phyloP scores from a whole-genome alignment of 2,329 filamentous ascomycete genomes.

The Hyphodiscus sp. region DNA sequence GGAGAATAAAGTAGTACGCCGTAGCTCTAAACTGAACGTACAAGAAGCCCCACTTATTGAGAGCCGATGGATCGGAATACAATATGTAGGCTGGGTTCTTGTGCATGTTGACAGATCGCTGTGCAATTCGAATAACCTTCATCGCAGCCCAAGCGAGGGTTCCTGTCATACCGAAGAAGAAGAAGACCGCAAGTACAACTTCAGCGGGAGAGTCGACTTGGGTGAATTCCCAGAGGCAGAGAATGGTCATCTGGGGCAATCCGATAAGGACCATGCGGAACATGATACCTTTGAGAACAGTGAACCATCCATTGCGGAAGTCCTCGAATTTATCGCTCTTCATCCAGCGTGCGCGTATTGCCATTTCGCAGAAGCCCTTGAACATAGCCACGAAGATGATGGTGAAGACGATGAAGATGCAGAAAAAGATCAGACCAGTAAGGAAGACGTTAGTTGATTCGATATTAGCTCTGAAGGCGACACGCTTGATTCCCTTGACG shows the following conservation, averaged over 20 bases:
- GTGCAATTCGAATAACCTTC: constrained; percentile 85
- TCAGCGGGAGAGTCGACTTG: constrained; percentile 77
- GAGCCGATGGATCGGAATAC: constrained; percentile 85
- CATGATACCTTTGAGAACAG: constrained; percentile 86
- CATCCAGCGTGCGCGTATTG: constrained; percentile 70
- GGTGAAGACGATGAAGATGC: constrained; percentile 72
- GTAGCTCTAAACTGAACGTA: constrained; percentile 96
- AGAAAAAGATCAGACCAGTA: constrained; percentile 84
- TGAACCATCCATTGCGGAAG: constrained; percentile 91
- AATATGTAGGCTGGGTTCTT: constrained; percentile 96
- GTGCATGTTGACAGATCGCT: constrained; percentile 83
- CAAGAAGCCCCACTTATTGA: constrained; percentile 98
- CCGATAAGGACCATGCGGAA: constrained; percentile 87
- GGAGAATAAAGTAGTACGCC: constrained; percentile 91
- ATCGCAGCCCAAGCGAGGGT: constrained; percentile 80
- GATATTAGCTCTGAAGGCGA: constrained; percentile 78
- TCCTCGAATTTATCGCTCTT: constrained; percentile 82
- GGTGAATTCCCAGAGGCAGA: constrained; percentile 92
- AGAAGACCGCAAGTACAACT: constrained; percentile 81
- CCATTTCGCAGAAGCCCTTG: constrained; percentile 74
- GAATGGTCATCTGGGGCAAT: constrained; percentile 82
- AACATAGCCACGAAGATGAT: constrained; percentile 67
- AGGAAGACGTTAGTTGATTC: constrained; percentile 91
- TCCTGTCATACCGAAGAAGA: constrained; percentile 71
- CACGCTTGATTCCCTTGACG: constrained; percentile 80